Base-by-base conservation (phyloP, 306 rosid species). In the Sesbania bispinosa region DNA sequence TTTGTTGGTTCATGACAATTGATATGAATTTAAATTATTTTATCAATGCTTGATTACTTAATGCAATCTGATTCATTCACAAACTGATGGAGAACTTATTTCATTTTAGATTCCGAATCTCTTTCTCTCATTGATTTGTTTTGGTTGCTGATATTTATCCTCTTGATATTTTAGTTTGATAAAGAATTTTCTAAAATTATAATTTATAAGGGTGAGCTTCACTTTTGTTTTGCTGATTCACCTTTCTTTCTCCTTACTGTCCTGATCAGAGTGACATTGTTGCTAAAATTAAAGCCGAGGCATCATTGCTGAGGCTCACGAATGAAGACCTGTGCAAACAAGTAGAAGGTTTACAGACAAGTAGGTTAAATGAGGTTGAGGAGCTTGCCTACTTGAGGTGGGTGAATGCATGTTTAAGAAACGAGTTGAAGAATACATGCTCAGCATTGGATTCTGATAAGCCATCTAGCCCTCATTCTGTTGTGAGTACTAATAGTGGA, bases 381-480 rank as follows among this genome's bases (percentile, higher is more conserved):
- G 98, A 94, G 77, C 96, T 94, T 52, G 98, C 98, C 11, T 94
- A 94, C 71, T 86, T 94, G 68, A 90, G 97, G 71, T 94, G 98
- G 98, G 98, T 94, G 38, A 94, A 94, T 82, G 89, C 98, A 11
- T 94, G 98, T 77, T 73, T 94, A 57, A 65, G 91, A 79, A 94
- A 68, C 5, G 98, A 94, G 80, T 82, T 94, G 83, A 88, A 88
- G 74, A 89, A 82, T 60, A 84, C 98, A 26, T 84, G 88, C 79
- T 79, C 95, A 30, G 29, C 79, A 6, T 50, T 45, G 11, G 82
- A 77, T 85, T 81, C 89, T 35, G 92, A 81, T 35, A 88, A 86
- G 67, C 48, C 71, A 36, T 80, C 88, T 24, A 89, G 95, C 27
- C 97, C 97, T 10, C 65, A 2, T 43, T 77, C 85, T 8, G 10